Evolutionary conservation across 176 grass and related monocot species (phyloP).

Genomic region (Cocos nucifera): DNA sequence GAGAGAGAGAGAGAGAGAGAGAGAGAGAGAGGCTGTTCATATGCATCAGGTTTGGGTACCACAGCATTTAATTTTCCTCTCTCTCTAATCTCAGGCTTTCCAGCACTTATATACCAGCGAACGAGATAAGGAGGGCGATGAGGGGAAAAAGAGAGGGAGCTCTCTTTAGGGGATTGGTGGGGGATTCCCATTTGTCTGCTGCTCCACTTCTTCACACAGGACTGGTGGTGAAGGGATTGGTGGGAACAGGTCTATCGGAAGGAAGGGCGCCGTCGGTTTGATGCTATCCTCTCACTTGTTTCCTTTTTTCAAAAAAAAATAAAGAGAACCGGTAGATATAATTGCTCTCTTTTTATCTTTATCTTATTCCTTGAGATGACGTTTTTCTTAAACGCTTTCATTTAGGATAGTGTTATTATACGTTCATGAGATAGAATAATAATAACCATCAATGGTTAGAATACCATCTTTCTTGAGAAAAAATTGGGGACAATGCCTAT

Average conservation of each 20-base stretch:
- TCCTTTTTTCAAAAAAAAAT: no score
- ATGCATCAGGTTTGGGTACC: background rate
- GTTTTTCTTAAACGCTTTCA: no score
- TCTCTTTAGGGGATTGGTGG: constrained; percentile 11
- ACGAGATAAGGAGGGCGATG: background rate
- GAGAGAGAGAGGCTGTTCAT: no score
- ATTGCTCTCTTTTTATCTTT: no score
- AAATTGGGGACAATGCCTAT: no score
- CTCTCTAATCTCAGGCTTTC: background rate
- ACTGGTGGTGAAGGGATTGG: constrained; percentile 8
- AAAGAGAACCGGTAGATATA: no score
- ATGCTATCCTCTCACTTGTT: background rate
- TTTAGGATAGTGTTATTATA: no score
- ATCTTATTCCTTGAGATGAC: no score
- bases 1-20: no score
- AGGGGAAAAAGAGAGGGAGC: background rate
- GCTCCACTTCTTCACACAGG: constrained; percentile 4
- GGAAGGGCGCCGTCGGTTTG: background rate
- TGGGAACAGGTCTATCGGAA: background rate
- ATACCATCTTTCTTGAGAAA: no score
- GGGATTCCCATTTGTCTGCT: constrained; percentile 7
- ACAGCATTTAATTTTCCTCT: background rate
- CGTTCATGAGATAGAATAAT: no score
- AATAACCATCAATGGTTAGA: no score
- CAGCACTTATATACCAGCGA: background rate